Percentiles rank a stretch among this genome's conserved stretches.
phyloP scores from a whole-genome alignment of 495 filamentous ascomycete genomes.

The Aspergillus indologenus region DNA sequence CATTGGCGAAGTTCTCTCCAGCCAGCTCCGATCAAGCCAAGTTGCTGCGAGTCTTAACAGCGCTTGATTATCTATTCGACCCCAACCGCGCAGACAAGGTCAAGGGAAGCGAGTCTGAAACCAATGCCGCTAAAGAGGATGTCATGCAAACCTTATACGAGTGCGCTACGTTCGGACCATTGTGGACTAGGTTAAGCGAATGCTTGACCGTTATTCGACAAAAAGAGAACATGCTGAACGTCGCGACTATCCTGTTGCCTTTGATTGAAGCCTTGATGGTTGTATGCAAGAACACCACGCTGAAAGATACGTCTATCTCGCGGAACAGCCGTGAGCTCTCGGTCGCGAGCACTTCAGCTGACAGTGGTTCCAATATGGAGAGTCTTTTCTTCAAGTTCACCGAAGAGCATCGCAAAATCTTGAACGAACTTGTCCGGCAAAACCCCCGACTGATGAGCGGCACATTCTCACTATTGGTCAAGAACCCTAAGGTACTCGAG shows the following conservation, averaged over 20 bases:
- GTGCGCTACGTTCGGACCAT: conserved; percentile 78
- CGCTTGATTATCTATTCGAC: conserved; percentile 93
- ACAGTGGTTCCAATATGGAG: conserved; percentile 68
- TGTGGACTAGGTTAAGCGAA: conserved; percentile 93
- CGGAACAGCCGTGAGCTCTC: conserved; percentile 66
- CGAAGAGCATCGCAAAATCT: conserved; percentile 94
- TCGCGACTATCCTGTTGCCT: conserved; percentile 90
- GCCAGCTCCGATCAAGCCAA: conserved; percentile 95
- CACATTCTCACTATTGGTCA: conserved; percentile 90
- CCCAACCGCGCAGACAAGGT: conserved; percentile 58
- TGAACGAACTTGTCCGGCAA: conserved; percentile 95
- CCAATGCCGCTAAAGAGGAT: conserved; percentile 60
- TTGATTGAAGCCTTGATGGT: conserved; percentile 97
- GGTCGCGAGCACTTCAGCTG: conserved; percentile 72
- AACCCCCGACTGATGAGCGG: conserved; percentile 98
- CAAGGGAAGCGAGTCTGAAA: conserved; percentile 51
- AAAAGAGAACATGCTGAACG: conserved; percentile 91
- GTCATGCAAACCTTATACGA: conserved; percentile 85
- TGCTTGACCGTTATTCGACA: conserved; percentile 85
- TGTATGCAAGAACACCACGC: conserved; percentile 91
- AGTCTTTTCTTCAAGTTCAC: conserved; percentile 97
- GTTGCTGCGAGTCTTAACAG: conserved; percentile 86
- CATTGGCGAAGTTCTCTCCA: conserved; percentile 92
- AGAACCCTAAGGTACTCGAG: conserved; percentile 97
- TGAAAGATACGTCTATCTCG: conserved; percentile 63